phyloP scores from a whole-genome alignment of 1,284 basidiomycete genomes.

The Flammula alnicola region DNA sequence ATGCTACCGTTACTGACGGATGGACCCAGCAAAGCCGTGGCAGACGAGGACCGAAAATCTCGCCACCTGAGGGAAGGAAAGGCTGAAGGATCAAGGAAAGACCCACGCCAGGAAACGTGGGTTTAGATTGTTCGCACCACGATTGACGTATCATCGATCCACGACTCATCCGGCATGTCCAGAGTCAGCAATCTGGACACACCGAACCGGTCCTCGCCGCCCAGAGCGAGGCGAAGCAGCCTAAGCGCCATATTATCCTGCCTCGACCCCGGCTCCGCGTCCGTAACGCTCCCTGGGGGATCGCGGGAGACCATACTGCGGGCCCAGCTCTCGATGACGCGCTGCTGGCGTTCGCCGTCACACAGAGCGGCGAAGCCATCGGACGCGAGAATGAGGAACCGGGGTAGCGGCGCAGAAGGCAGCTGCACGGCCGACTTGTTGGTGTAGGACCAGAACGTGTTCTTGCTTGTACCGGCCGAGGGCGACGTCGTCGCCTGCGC shows the following conservation, averaged over 20 bases:
- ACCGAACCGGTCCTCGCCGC: conserved; percentile 54
- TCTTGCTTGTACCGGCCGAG: conserved; percentile 10
- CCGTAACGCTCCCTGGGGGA: conserved; percentile 27
- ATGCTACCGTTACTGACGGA: no score
- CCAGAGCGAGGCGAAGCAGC: conserved; percentile 60
- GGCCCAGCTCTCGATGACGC: conserved; percentile 55
- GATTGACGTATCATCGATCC: conserved; percentile 75
- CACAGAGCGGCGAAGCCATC: conserved; percentile 73
- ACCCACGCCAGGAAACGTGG: no score
- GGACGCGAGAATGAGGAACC: conserved; percentile 65
- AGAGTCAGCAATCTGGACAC: conserved; percentile 67
- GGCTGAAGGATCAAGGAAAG: no score
- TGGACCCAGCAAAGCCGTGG: not conserved
- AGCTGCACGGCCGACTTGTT: conserved; percentile 5
- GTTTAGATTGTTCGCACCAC: conserved; percentile 54
- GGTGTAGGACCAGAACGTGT: conserved; percentile 20
- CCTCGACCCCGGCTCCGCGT: conserved; percentile 24
- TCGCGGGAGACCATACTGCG: conserved; percentile 35
- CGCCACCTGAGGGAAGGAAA: no score
- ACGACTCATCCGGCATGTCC: conserved; percentile 61
- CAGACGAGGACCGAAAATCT: no score
- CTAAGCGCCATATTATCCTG: conserved; percentile 56
- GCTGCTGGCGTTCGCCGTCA: conserved; percentile 45
- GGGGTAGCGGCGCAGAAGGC: conserved; percentile 31
- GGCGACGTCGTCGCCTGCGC: conserved; percentile 2